Conservation (phyloP, 768 basidiomycete genomes). For the Auricularia auricula-judae region DNA sequence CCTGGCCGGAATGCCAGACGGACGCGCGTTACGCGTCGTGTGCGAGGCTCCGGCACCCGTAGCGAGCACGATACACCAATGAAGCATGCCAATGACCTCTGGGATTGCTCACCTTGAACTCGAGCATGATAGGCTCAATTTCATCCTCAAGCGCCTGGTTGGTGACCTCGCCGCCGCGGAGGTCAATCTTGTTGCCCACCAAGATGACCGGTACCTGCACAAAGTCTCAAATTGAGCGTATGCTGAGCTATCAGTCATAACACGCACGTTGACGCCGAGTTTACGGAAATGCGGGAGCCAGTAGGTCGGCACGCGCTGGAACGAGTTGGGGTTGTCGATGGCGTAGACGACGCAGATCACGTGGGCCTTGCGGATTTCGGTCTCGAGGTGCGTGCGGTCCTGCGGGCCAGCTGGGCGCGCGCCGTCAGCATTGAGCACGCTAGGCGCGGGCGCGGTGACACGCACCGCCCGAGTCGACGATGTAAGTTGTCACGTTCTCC, state of each 20-base stretch:
- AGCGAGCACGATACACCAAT: too few relatives aligned
- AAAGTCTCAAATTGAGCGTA: not conserved
- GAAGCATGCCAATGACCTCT: too few relatives aligned
- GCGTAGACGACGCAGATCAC: conserved; percentile 97
- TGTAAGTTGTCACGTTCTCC: conserved; percentile 95
- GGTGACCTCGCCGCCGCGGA: conserved; percentile 86
- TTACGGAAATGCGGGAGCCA: conserved; percentile 95
- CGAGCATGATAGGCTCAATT: conserved; percentile 93
- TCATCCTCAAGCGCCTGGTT: conserved; percentile 92
- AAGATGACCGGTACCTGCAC: conserved; percentile 86
- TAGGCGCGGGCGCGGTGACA: conserved; percentile 8
- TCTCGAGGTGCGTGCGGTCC: conserved; percentile 81
- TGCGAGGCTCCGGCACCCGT: not conserved
- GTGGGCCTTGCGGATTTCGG: conserved; percentile 93
- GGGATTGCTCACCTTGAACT: conserved; percentile 68
- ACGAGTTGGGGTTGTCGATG: conserved; percentile 92
- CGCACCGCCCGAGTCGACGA: conserved; percentile 93
- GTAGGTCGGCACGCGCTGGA: conserved; percentile 95
- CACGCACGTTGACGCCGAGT: conserved; percentile 83
- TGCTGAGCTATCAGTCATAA: conserved; percentile 6
- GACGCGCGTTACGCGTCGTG: not conserved
- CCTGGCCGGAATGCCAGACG: too few relatives aligned
- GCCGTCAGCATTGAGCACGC: not conserved
- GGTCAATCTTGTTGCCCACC: conserved; percentile 96
- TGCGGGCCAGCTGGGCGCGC: conserved; percentile 58